Base-by-base conservation (phyloP, 2,329 filamentous ascomycete genomes). In the Cordyceps cateniannulata region DNA sequence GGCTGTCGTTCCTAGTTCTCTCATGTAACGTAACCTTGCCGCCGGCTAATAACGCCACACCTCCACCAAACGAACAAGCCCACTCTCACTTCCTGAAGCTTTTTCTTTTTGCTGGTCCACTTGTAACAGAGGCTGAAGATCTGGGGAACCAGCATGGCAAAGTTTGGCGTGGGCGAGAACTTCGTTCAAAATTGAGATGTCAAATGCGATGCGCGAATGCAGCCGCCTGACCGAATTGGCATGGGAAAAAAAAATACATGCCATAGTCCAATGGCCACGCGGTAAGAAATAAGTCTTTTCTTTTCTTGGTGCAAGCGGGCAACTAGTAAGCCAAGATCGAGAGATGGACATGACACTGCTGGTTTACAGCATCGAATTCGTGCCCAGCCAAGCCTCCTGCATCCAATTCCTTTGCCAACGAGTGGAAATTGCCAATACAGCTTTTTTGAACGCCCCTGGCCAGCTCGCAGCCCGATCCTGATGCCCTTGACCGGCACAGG, bases 11-110 rank as follows among this genome's bases (percentile, higher is more conserved):
- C 32, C 22, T 29, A 25, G 25, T 32, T 51, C 32, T 14, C 35
- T 18, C 47, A 60, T 60, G 58, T 60, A 60, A 60, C 58, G 58
- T 60, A 48, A 60, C 58, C 29, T 60, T 60, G 50, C 58, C 29
- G 49, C 38, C 38, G 27, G 40, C 57, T 52, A 59, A 59, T 35
- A 59, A 59, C 57, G 49, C 57, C 48, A 59, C 57, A 24, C 48
- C 38, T 44, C 49, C 49, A 38, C 38, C 2, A 7, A 7, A 20
- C 7, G 5, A 20, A 45, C 22, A 25, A 52, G 32, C 45, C 35
- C 48, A 59, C 57, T 50, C n/a, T 59, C 48, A 22, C 10, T 12
- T 5, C 44, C 16, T n/a, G 18, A 16, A 35, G 10, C n/a, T n/a
- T 3, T 10, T 35, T 12, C 8, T 32, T 35, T 14, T 35, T 14